Evolutionary conservation across 2,329 filamentous ascomycete species (phyloP), one percentile per base, ranked within the genome.

Genomic region (Fusarium sp.): DNA sequence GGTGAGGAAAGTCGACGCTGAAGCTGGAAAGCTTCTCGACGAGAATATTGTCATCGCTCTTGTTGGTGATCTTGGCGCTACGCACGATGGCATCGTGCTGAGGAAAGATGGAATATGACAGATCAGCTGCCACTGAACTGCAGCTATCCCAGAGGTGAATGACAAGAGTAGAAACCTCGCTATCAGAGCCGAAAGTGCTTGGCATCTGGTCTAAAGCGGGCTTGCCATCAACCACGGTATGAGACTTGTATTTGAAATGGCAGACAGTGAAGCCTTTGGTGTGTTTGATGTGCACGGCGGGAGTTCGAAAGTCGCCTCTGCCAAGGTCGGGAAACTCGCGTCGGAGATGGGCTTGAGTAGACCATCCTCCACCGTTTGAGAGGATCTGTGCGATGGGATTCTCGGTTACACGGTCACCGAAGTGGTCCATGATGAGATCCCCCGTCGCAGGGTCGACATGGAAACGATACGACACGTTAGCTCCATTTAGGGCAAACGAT

Each of bases 241-340:
- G 81, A 0, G 84, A 86, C 52, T 82, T 77, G 67, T 89, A 89
- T 35, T 77, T 77, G 54, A 89, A 81, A 7, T 83, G 81, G 7
- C 82, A 84, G 12, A 90, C 80, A 0, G 85, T 87, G 57, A 85
- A 80, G 28, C 86, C 87, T 13, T 80, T 80, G 2, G 81, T 75
- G 65, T 90, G 86, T 49, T 80, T 79, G 64, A 90, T 85, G 34
- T 84, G 82, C 11, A 89, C 79, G 0, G 87, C 87, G 0, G 87
- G 87, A 3, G 82, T 75, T 4, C 88, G 81, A 62, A 88, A 86
- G 68, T 90, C 87, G 13, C 86, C 86, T 7, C 86, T 81, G 1
- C 87, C 87, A 5, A 86, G 76, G 57, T 90, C 87, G 2, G 87
- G 87, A 50, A 88, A 88, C 69, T 89, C 87, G 26, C 87, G 82